Percentiles rank a stretch among this genome's conserved stretches.
phyloP scores from a whole-genome alignment of 2,329 filamentous ascomycete genomes.

The Elsinoe fawcettii region DNA sequence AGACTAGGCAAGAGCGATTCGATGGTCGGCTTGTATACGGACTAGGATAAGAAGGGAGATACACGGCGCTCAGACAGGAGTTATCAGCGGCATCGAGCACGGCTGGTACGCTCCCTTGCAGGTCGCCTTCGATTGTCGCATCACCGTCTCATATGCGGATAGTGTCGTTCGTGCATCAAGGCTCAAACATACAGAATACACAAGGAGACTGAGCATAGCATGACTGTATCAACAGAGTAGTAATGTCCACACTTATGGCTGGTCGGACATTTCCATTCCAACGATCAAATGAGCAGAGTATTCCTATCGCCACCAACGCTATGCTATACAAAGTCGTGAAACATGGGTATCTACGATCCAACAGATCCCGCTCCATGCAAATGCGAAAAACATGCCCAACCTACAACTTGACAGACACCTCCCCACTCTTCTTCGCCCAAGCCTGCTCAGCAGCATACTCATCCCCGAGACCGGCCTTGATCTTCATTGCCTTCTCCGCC shows the following conservation, averaged over 20 bases:
- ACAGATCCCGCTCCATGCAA: background rate
- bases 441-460: conserved; percentile 1
- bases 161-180: too few species aligned
- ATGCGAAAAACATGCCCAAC: background rate
- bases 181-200: too few species aligned
- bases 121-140: too few species aligned
- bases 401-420: background rate
- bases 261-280: background rate
- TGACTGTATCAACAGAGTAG: background rate
- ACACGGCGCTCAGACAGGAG: too few species aligned
- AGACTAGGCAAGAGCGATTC: background rate
- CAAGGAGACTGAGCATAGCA: too few species aligned
- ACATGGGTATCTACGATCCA: conserved; percentile 6
- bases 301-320: background rate
- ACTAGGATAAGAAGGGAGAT: too few species aligned
- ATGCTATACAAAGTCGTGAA: background rate
- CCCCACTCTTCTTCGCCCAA: conserved; percentile 1
- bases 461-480: conserved; percentile 16
- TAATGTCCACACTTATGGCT: background rate
- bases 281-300: conserved; percentile 1
- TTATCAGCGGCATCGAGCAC: too few species aligned
- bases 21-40: too few species aligned
- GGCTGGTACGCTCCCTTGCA: too few species aligned
- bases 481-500: conserved; percentile 21
- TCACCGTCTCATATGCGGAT: too few species aligned